A percentile compares a stretch with the other conserved stretches of the same genome.
Conservation (phyloP, 148 eudicot species). For the Arbutus unedo region DNA sequence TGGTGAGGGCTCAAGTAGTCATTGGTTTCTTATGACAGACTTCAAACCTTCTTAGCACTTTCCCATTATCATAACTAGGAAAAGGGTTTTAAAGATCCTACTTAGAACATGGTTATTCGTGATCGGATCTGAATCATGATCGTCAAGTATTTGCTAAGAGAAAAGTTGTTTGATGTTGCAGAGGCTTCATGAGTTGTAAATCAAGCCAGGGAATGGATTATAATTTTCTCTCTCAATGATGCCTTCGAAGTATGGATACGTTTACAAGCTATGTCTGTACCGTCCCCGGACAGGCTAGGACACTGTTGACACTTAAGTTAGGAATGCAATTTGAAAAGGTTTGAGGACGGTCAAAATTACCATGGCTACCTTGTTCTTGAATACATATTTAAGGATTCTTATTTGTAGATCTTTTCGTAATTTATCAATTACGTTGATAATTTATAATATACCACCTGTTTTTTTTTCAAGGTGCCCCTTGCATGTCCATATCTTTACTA, state of each 20-base stretch:
- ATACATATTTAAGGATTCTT: no score
- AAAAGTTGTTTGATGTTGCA: background rate
- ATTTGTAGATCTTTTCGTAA: no score
- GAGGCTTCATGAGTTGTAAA: background rate
- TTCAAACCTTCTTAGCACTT: background rate
- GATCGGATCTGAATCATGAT: background rate
- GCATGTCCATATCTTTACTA: no score
- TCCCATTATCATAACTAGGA: background rate
- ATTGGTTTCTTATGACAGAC: slow-evolving; percentile 17
- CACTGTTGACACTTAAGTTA: no score
- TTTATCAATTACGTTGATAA: no score
- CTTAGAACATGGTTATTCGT: background rate
- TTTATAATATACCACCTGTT: no score
- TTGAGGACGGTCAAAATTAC: no score
- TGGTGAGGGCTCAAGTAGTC: slow-evolving; percentile 14
- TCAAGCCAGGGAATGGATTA: background rate
- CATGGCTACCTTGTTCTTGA: no score
- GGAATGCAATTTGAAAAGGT: no score
- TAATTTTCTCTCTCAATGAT: background rate
- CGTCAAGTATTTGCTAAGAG: background rate
- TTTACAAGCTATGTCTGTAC: no score
- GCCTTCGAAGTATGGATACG: background rate
- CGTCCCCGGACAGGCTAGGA: no score
- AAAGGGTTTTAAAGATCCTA: background rate
- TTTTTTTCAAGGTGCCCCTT: background rate